Base-by-base conservation (phyloP, 305 asterid species). In the Fraxinus albicans region DNA sequence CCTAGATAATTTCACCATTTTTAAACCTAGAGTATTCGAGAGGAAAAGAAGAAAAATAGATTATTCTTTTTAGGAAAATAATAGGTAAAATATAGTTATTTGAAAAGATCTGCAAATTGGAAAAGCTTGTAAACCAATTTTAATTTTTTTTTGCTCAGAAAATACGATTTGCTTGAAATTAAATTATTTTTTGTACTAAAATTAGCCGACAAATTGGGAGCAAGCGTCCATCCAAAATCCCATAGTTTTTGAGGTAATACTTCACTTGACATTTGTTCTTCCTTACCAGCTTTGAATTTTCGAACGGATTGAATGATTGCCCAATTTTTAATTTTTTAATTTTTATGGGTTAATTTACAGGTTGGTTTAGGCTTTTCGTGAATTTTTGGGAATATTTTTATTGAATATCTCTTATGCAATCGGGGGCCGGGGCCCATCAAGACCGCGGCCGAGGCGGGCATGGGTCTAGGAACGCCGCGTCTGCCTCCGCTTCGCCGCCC, bases 341-440 rank as follows among this genome's bases (percentile, higher is more conserved):
- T 21, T 67, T 4, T 69, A 12, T 29, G 23, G 40, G 38, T 70
- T 70, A 3, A 70, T 70, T 69, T 15, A 70, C 25, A 70, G 42
- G 13, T 70, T 4, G 76, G 40, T 31, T 73, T 35, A n/a, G 42
- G 47, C 50, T 73, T 70, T 70, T 31, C 47, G 69, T 73, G 79
- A 36, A 79, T 78, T 78, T 17, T 25, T 58, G 25, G 63, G 85
- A 80, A 67, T 79, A 65, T 78, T 83, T 73, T 76, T 44, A 75
- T 78, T 86, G 78, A 42, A 86, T 84, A 77, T n/a, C 27, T 35
- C 29, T 34, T 17, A 96, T 96, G 99, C 98, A 96, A 85, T 92
- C 98, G 78, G 99, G 97, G 29, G 97, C 95, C 80, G 98, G 98
- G 78, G 89, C 91, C 85, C 97, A 90, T 87, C 98, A 91, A 82